Base-by-base conservation (phyloP, 768 basidiomycete genomes). In the Boletales sp. region DNA sequence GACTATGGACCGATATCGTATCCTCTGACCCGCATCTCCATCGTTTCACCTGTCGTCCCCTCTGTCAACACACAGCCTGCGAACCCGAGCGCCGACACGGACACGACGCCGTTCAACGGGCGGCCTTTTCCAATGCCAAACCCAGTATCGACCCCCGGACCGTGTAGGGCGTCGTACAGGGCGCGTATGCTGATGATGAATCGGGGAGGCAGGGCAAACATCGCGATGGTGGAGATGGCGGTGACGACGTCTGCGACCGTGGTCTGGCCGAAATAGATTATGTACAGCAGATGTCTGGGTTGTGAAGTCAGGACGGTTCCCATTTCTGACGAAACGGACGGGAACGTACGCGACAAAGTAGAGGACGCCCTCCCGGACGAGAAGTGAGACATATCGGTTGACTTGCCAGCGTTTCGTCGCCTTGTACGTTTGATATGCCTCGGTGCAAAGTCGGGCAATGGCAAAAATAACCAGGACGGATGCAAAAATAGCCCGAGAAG, bases 331-430 rank as follows among this genome's bases (percentile, higher is more conserved):
- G 8, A 30, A 42, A n/a, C 19, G n/a, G 24, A 4, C 29, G 19
- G 15, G 15, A 17, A 62, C 61, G 39, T 53, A 62, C 61, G 18
- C 46, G 9, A 50, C 0, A 24, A 62, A 63, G 43, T 62, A 62
- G 12, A 62, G 2, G 4, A 55, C 5, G 0, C 61, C 59, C 10
- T 63, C 50, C 13, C 8, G 52, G 18, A 43, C 40, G 32, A 62
- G 41, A 13, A 58, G 49, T 10, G 45, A 18, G 36, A 62, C 13
- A 13, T 53, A 63, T 37, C 21, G 41, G 34, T 55, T 64, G n/a
- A 21, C 30, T 31, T 34, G 13, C 56, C 53, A 61, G 27, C 14
- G 27, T 12, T 31, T 44, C 12, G 48, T 58, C 3, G 8, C 36
- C 39, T n/a, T 51, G 24, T 62, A 58, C 32, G 40, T 38, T 31